Conservation (phyloP, 2,329 filamentous ascomycete genomes). For the Colletotrichum liriopes region DNA sequence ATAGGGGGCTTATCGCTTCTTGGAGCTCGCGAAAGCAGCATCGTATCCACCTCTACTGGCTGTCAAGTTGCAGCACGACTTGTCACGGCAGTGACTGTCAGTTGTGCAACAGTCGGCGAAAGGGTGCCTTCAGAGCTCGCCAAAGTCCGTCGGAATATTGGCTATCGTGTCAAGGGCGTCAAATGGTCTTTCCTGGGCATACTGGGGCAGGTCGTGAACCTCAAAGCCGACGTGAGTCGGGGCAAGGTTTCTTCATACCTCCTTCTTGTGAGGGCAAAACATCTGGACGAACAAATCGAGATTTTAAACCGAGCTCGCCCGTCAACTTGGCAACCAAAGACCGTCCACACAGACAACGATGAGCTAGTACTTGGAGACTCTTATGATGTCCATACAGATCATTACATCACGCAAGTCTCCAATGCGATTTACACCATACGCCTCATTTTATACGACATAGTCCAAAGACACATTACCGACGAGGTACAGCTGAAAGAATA, state of each 20-base stretch:
- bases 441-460: conserved; percentile 42
- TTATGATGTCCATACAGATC: conserved; percentile 45
- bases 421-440: conserved; percentile 46
- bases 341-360: background rate
- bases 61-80: conserved; percentile 17
- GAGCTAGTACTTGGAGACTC: conserved; percentile 37
- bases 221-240: background rate
- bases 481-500: background rate
- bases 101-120: conserved; percentile 5
- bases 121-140: background rate
- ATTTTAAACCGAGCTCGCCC: background rate
- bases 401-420: conserved; percentile 45
- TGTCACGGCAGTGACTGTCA: conserved; percentile 30
- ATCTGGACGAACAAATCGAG: conserved; percentile 6
- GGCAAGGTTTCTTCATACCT: background rate
- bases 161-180: conserved; percentile 16
- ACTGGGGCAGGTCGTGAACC: background rate
- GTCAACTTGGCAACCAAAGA: background rate
- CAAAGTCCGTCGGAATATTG: conserved; percentile 17
- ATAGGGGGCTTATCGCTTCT: conserved; percentile 45
- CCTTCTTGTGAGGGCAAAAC: background rate
- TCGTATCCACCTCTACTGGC: conserved; percentile 15
- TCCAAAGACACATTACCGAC: conserved; percentile 1
- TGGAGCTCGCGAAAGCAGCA: conserved; percentile 8
- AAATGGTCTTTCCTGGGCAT: conserved; percentile 30